Evolutionary conservation across 129 eudicot genomes (phyloP), one percentile per base, ranked within the genome.

Genomic region (Flaveria linearis): DNA sequence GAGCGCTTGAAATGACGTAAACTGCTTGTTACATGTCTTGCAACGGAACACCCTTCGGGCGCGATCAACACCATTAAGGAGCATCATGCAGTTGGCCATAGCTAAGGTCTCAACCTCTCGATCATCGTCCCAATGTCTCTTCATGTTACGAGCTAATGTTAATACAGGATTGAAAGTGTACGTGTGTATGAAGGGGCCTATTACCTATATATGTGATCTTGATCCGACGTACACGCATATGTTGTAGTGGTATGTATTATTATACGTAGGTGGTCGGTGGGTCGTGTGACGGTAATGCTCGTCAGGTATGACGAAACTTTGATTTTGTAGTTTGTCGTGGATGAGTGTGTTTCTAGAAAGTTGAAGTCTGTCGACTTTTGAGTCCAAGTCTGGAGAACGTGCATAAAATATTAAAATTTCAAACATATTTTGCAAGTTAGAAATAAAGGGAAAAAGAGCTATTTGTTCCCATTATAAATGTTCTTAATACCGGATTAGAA

Each of bases 1-100:
- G 17, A 89, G 80, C 9, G 94, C 94, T 75, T 89, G 94, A 18
- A 85, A 87, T 9, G 90, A 80, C 8, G 68, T 75, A 55, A 82
- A 86, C 71, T 65, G 50, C 43, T 84, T 74, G 77, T 74, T 75
- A 72, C 87, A 83, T 17, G 88, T 86, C 80, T 82, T 86, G 72
- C 94, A 86, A 43, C 75, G 64, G 74, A 75, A 86, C n/a, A 74
- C 67, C 75, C 64, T 20, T 28, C 75, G 75, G 7, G 75, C 23
- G 45, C 0, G 80, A 30, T 55, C 12, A 45, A 72, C 78, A 2
- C 74, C 76, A 26, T 85, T 66, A 5, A 86, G 78, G 16, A 88
- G 83, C 86, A 80, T 76, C 23, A 84, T 28, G 76, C 88, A 83
- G 57, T 88, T 86, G 13, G 85, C 87, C 90, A 84, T 82, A 41